Conservation (phyloP, 257 asterid genomes). For the Voacanga thouarsii region DNA sequence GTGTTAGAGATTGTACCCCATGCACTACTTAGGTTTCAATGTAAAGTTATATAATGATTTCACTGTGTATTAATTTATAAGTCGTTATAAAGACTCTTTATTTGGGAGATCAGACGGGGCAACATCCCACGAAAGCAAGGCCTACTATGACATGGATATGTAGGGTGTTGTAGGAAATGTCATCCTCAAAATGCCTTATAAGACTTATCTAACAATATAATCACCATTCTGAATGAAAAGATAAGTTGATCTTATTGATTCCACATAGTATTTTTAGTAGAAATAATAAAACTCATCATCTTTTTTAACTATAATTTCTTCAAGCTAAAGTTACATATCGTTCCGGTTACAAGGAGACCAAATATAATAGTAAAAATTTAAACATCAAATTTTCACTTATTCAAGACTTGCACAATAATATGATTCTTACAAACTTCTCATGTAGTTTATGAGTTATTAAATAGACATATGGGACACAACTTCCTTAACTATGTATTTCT, state of each 20-base stretch:
- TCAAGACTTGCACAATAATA: conserved; percentile 14
- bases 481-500: not conserved
- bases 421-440: too few species aligned
- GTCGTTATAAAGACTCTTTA: too few species aligned
- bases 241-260: not conserved
- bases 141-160: too few species aligned
- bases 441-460: too few species aligned
- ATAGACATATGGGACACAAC: not conserved
- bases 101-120: too few species aligned
- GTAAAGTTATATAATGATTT: too few species aligned
- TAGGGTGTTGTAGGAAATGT: conserved; percentile 1
- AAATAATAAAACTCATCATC: not conserved
- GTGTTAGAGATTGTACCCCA: too few species aligned
- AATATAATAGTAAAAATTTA: not conserved
- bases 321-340: not conserved
- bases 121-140: too few species aligned
- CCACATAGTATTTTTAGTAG: not conserved
- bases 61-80: too few species aligned
- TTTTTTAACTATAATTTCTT: not conserved
- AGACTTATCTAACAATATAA: not conserved
- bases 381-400: conserved; percentile 43
- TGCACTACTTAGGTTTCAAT: too few species aligned
- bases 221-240: not conserved
- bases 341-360: not conserved
- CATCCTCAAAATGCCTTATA: conserved; percentile 1